A percentile compares a stretch with the other conserved stretches of the same genome.
phyloP scores from a whole-genome alignment of 768 basidiomycete species.

The Cystobasidium ongulense region DNA sequence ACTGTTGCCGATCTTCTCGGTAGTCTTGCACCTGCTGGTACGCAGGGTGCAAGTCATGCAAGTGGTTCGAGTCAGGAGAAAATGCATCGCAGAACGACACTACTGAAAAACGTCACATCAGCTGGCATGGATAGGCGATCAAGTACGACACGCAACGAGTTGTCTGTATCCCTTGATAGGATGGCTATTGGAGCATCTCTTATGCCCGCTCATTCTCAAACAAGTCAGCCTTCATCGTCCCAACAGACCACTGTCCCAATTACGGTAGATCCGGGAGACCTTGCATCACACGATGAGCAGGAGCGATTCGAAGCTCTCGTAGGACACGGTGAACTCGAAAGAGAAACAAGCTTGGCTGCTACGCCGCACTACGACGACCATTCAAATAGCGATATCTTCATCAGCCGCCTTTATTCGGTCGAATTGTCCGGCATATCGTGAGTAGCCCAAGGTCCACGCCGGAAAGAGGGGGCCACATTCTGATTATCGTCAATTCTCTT shows the following conservation, averaged over 20 bases:
- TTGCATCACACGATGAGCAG: not conserved
- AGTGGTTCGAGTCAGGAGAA: not conserved
- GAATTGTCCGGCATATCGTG: not conserved
- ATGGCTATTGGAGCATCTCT: slow-evolving; percentile 16
- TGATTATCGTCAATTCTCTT: not conserved
- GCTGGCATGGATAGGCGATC: slow-evolving; percentile 14
- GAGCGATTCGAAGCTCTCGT: not conserved
- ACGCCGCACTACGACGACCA: not conserved
- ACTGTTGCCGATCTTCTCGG: slow-evolving; percentile 18
- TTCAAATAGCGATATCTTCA: not conserved
- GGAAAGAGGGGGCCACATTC: not conserved
- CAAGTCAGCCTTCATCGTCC: not conserved
- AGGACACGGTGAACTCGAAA: slow-evolving; percentile 23
- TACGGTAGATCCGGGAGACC: slow-evolving; percentile 4
- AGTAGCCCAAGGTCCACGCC: not conserved
- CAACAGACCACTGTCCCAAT: not conserved
- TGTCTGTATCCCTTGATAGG: slow-evolving; percentile 14
- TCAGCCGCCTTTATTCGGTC: not conserved
- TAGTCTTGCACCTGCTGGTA: not conserved
- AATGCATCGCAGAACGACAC: not conserved
- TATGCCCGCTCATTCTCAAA: not conserved
- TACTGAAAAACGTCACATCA: not conserved
- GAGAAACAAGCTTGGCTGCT: slow-evolving; percentile 6
- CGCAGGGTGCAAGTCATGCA: not conserved
- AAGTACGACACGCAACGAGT: slow-evolving; percentile 17